Evolutionary conservation across 1,139 yeast species (phyloP), one percentile per base, ranked within the genome.

Genomic region (Pichia sp.): DNA sequence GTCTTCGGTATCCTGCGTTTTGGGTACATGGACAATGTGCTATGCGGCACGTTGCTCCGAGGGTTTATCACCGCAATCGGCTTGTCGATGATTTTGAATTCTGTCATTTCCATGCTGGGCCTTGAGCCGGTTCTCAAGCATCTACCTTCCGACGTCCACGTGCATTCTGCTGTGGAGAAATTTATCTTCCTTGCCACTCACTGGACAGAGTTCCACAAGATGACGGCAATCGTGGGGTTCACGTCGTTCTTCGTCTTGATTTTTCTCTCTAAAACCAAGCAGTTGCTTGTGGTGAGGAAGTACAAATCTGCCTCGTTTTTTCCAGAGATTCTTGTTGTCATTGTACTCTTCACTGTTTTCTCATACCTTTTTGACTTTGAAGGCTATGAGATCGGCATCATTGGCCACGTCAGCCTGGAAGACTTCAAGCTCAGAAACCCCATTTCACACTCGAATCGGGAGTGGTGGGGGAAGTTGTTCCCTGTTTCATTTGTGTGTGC

Each of bases 11-110:
- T 93, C 38, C 80, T 89, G 5, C 75, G 97, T 53, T 83, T 90
- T 61, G 99, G 99, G 0, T 93, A 85, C 66, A 74, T 93, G 50
- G 97, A 93, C 64, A 89, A 90, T 59, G 92, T 93, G 0, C 75
- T 93, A 54, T 85, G 95, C 57, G 86, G 90, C 10, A 85, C 96
- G 0, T 74, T 93, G 43, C 74, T 93, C 34, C 79, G 95, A 62
- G 98, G 98, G 0, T 93, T 93, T 67, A 88, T 93, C 45, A 81
- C 93, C 48, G 96, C 96, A 0, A 95, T 93, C n/a, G 98, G 97
- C 11, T 67, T 89, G 16, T 92, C 92, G 8, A 92, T 93, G 93
- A 76, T 90, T 19, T 78, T 90, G 50, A 90, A 88, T 65, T 86
- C 97, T 2, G 65, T 80, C 26, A 81, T 90, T 16, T 80, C 85